Percentiles rank a stretch among this genome's conserved stretches.
These are phyloP conservation scores for Wakefieldia striispora DNA, from an alignment of 768 basidiomycete species.

Conservation along the genomic window DNA sequence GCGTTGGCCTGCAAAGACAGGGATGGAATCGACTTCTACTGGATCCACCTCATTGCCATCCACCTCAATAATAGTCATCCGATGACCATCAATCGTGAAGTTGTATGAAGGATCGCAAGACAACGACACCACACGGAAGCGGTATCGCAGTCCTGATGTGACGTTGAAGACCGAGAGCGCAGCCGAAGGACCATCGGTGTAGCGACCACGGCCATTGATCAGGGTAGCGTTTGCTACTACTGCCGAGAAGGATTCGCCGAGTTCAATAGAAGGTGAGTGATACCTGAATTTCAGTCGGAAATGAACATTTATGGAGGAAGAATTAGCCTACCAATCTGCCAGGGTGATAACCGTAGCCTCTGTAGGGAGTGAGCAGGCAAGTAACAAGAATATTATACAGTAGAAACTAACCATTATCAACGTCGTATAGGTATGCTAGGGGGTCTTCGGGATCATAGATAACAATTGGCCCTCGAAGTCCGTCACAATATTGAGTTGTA, in stretches of 20 bases:
- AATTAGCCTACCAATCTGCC: slow-evolving; percentile 37
- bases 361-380: background rate
- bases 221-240: slow-evolving; percentile 38
- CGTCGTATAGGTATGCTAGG: slow-evolving; percentile 36
- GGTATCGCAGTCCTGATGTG: slow-evolving; percentile 40
- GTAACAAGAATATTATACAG: background rate
- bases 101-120: slow-evolving; percentile 42
- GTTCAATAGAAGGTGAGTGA: slow-evolving; percentile 26
- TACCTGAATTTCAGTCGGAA: slow-evolving; percentile 27
- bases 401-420: slow-evolving; percentile 38
- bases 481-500: slow-evolving; percentile 35
- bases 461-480: slow-evolving; percentile 37
- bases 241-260: slow-evolving; percentile 7
- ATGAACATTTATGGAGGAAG: background rate
- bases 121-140: slow-evolving; percentile 48
- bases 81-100: slow-evolving; percentile 44
- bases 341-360: slow-evolving; percentile 44
- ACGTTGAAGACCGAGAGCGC: slow-evolving; percentile 45
- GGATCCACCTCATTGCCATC: slow-evolving; percentile 43
- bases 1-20: slow-evolving; percentile 31
- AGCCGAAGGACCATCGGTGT: slow-evolving; percentile 34
- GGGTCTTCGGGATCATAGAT: slow-evolving; percentile 44
- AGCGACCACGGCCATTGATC: slow-evolving; percentile 51
- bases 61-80: slow-evolving; percentile 48
- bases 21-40: slow-evolving; percentile 37